Base-by-base conservation (phyloP, 2,329 filamentous ascomycete species). In the Penicillium sp. region DNA sequence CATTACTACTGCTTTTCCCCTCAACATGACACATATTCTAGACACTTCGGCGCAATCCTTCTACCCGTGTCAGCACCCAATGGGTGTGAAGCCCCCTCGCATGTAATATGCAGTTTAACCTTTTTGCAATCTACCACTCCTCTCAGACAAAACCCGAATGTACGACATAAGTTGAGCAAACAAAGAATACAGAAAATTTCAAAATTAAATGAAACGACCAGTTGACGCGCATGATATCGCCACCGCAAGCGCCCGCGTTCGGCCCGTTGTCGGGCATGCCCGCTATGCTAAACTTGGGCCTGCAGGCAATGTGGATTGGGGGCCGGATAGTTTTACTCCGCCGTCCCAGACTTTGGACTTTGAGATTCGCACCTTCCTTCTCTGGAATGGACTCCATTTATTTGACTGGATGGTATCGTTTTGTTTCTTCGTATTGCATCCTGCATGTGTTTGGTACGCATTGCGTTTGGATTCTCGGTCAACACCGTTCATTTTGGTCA, bases 211-310 rank as follows among this genome's bases (percentile, higher is more conserved):
- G 11, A 41, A 41, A 21, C 10, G n/a, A 21, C n/a, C 43, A 39
- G 36, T 57, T 57, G 48, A 57, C 54, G 48, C 57, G 44, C 55
- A 54, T 53, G 27, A 47, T 47, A 46, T 62, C 49, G 55, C 53
- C 58, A 59, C 58, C 44, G 57, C 63, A 61, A 57, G 59, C 56
- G 57, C 55, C 61, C 63, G 63, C 63, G 50, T 65, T 65, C 65
- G 65, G 65, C 65, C 65, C 65, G 65, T 65, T 61, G 58, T 66
- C 65, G 65, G 65, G 65, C 65, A 65, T 57, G 64, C 60, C 65
- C 65, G 65, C 60, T 65, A 64, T 60, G 50, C 56, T 49, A 65
- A 66, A 46, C 33, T 19, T 46, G 39, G 46, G 49, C 49, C 44
- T 51, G 40, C 43, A 55, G 47, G 33, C 41, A 31, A 53, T 52